Base-by-base conservation (phyloP, 1,284 basidiomycete species). In the Lignosus rhinocerotis region DNA sequence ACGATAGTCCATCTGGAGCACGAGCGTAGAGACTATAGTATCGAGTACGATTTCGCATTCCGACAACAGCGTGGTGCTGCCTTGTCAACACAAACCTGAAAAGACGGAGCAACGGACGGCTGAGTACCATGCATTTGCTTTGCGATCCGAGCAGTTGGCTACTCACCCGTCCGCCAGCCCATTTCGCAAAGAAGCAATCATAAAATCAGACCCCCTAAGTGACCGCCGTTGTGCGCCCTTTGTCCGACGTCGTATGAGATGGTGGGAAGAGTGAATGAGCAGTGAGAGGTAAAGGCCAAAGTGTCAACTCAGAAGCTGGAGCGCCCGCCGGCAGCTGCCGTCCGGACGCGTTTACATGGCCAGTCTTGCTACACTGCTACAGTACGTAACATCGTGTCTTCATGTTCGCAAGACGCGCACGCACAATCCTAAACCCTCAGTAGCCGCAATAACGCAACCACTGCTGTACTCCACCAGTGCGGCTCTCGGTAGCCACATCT, bases 181-280 rank as follows among this genome's bases (percentile, higher is more conserved):
- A 71, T 74, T 68, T 58, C 70, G 68, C n/a, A 74, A 52, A 55
- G 70, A 64, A 43, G 67, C 60, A 58, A 75, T 69, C 73, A 75
- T 74, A 21, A 67, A 69, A 66, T 55, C 55, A 42, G 21, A 17
- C 14, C 32, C 7, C 17, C 45, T 30, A 25, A 14, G 11, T 51
- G 25, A 36, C 46, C 31, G 51, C 39, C 8, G 34, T 33, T 51
- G 38, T 41, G 17, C 34, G 12, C 33, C 46, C 12, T 50, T 52
- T 19, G 46, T 53, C 34, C 30, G 39, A 19, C n/a, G 55, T 41
- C 42, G 48, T 45, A 8, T 30, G 45, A 41, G n/a, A 41, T 31
- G 51, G 60, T 51, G 54, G 48, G 54, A 55, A 48, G 56, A 39
- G 54, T 25, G 32, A 30, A 56, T 47, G 41, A 39, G 53, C 44